These are phyloP conservation scores for Aspergillus felis DNA, from an alignment of 2,329 filamentous ascomycete genomes.

Conservation along the genomic window DNA sequence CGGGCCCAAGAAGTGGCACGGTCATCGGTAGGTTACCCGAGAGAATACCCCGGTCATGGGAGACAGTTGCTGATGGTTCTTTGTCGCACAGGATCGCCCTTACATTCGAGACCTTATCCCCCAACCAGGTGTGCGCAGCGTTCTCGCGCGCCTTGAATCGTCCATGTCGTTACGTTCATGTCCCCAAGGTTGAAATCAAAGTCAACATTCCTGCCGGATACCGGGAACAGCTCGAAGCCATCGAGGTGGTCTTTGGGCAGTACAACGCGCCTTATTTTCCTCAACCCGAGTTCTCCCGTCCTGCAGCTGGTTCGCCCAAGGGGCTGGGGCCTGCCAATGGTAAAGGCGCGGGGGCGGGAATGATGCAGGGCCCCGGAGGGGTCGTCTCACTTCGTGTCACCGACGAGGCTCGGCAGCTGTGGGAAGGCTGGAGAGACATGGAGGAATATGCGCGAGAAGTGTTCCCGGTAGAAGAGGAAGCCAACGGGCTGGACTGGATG, in stretches of 20 bases:
- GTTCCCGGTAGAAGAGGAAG: slow-evolving; percentile 89
- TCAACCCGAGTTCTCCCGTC: slow-evolving; percentile 51
- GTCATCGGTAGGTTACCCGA: slow-evolving; percentile 54
- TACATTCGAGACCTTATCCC: slow-evolving; percentile 85
- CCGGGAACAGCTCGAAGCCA: slow-evolving; percentile 72
- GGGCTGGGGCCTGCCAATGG: slow-evolving; percentile 35
- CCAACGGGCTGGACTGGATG: slow-evolving; percentile 96
- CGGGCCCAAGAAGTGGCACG: slow-evolving; percentile 78
- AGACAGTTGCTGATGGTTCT: slow-evolving; percentile 10
- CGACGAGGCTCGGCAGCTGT: slow-evolving; percentile 71
- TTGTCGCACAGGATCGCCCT: slow-evolving; percentile 65
- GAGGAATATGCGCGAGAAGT: slow-evolving; percentile 95
- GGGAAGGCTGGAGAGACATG: slow-evolving; percentile 85
- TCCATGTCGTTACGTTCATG: slow-evolving; percentile 72
- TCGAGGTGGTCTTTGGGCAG: slow-evolving; percentile 58
- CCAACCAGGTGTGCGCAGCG: slow-evolving; percentile 72
- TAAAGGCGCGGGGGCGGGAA: slow-evolving; percentile 43
- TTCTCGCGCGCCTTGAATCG: slow-evolving; percentile 76
- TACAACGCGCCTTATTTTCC: slow-evolving; percentile 62
- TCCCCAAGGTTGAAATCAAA: slow-evolving; percentile 71
- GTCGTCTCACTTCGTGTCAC: slow-evolving; percentile 64
- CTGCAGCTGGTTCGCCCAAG: slow-evolving; percentile 36
- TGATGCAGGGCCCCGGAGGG: slow-evolving; percentile 51
- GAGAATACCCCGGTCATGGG: background rate
- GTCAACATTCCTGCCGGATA: slow-evolving; percentile 87